Evolutionary conservation across 345 rosid genomes (phyloP), one percentile per base, ranked within the genome.

Genomic region (Eucalyptus regnans): DNA sequence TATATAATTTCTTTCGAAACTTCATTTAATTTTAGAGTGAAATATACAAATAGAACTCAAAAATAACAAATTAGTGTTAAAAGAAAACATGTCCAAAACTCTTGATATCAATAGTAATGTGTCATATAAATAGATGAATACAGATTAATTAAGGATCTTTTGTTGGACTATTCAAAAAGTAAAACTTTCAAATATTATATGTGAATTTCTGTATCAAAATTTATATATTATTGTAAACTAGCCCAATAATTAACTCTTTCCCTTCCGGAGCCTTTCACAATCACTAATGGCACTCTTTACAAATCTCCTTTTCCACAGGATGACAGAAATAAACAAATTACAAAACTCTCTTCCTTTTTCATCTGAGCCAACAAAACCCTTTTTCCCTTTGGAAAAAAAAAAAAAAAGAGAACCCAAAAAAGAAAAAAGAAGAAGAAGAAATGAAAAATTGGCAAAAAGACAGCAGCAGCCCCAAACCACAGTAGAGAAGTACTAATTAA

Each of bases 201-300:
- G n/a, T 64, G 2, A 64, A 14, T n/a, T 64, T n/a, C 0, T 0
- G 41, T 14, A 1, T 64, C 0, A 3, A 64, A n/a, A n/a, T n/a
- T 64, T 7, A 4, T 7, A n/a, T 64, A 4, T 15, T 7, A 7
- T n/a, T 6, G 16, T 29, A 27, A 62, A 62, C 68, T 62, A 12
- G 2, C 68, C 0, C 2, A 64, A 66, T 66, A 66, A 31, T 66
- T 29, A n/a, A 7, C 37, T n/a, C 20, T 64, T n/a, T 64, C 11
- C 33, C 41, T 15, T 66, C 17, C 0, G 20, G 76, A n/a, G 20
- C 76, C 43, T 15, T 23, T 43, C 43, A 33, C 80, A 1, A 33
- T 31, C 22, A 68, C 33, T 31, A 68, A 17, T 1, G 80, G 43
- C 80, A 31, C 80, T 8, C 23, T 17, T 37, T 18, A 33, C 80